phyloP scores from a whole-genome alignment of 2,329 filamentous ascomycete genomes.

The Pezicula carpinea region DNA sequence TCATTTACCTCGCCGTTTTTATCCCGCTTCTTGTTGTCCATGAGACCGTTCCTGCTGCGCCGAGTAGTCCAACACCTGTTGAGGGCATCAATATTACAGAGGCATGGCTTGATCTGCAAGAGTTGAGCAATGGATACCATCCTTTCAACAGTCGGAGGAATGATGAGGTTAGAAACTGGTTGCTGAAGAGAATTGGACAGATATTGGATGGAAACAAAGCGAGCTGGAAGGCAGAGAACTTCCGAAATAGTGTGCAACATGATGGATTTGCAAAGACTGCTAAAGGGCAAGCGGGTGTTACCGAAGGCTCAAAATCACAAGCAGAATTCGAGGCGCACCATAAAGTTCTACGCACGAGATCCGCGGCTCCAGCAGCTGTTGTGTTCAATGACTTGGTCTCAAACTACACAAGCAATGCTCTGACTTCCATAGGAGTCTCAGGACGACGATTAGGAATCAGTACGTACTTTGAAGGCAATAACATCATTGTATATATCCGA shows the following conservation, averaged over 20 bases:
- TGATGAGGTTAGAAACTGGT: conserved; percentile 71
- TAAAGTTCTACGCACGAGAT: conserved; percentile 11
- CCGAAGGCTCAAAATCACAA: background rate
- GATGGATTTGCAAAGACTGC: conserved; percentile 13
- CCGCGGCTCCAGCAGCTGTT: conserved; percentile 41
- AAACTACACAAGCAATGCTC: conserved; percentile 68
- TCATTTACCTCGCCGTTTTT: conserved; percentile 74
- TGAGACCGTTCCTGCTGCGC: conserved; percentile 66
- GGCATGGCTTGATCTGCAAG: conserved; percentile 80
- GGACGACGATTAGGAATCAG: conserved; percentile 33
- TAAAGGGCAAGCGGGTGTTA: conserved; percentile 2
- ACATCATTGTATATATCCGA: conserved; percentile 86
- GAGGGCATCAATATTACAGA: conserved; percentile 74
- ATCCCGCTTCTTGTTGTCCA: conserved; percentile 70
- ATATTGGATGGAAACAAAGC: conserved; percentile 63
- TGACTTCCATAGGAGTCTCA: conserved; percentile 31
- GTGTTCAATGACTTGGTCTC: conserved; percentile 76
- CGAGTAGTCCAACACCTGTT: conserved; percentile 46
- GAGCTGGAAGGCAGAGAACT: conserved; percentile 37
- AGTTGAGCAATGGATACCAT: conserved; percentile 71
- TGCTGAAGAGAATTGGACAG: conserved; percentile 64
- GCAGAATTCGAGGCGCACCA: conserved; percentile 5
- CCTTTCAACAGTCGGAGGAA: conserved; percentile 86
- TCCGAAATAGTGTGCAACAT: conserved; percentile 3
- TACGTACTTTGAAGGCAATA: conserved; percentile 88